phyloP scores from a whole-genome alignment of 2,329 filamentous ascomycete genomes.

The Cercospora zeae-maydis region DNA sequence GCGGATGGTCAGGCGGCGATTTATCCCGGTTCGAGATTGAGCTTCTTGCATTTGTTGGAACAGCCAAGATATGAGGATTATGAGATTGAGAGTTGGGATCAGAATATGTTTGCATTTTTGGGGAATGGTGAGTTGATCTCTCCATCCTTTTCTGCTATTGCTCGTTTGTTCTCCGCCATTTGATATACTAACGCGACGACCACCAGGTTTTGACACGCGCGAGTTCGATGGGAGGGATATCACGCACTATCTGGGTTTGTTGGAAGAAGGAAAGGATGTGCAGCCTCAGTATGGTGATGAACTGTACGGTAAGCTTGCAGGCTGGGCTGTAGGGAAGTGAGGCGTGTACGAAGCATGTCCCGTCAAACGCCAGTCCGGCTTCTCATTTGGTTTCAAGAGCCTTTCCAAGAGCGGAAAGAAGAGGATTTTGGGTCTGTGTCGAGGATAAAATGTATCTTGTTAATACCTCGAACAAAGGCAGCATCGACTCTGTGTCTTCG shows the following conservation, averaged over 20 bases:
- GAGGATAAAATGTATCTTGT: no score
- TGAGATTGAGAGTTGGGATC: constrained; percentile 41
- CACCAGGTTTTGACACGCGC: constrained; percentile 41
- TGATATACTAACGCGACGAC: background rate
- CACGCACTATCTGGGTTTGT: constrained; percentile 44
- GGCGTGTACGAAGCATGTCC: no score
- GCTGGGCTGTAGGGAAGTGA: constrained; percentile 31
- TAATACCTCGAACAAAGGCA: no score
- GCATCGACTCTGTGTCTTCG: no score
- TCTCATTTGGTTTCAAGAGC: no score
- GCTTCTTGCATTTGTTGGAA: constrained; percentile 40
- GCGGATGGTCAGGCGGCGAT: constrained; percentile 39
- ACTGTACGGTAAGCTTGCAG: constrained; percentile 40
- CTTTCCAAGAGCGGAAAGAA: no score
- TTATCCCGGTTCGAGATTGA: constrained; percentile 40
- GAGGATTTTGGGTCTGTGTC: no score
- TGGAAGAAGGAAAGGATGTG: constrained; percentile 40
- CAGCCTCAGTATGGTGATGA: constrained; percentile 43
- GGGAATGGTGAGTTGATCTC: constrained; percentile 34
- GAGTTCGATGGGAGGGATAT: constrained; percentile 49
- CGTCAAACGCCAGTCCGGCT: no score
- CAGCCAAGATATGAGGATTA: constrained; percentile 42
- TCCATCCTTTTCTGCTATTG: background rate
- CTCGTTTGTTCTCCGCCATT: background rate
- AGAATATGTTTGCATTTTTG: constrained; percentile 42